Base-by-base conservation (phyloP, 2,329 filamentous ascomycete species). In the Xylaria sp. region DNA sequence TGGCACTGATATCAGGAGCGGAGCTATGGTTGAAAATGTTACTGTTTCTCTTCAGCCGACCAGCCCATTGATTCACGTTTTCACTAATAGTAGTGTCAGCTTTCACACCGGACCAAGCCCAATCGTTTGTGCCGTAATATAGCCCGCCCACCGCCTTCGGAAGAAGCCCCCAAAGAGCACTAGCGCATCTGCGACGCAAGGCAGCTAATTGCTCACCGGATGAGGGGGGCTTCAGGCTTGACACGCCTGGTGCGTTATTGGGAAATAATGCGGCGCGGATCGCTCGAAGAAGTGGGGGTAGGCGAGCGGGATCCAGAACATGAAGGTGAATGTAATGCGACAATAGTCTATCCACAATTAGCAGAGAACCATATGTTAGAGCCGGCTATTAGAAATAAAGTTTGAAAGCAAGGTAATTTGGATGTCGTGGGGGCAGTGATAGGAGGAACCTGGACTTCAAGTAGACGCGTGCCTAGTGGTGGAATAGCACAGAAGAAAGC, bases 211-310 rank as follows among this genome's bases (percentile, higher is more conserved):
- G 87, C 75, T 88, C 84, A 64, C 89, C 85, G 71, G 86, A 86
- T 58, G 85, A 84, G 68, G 90, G 89, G 61, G 91, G 86, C 62
- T 86, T 82, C 73, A 90, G 82, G 69, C 87, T 86, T 75, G 90
- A 84, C 73, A 89, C 87, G 68, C 90, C 91, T 70, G 91, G 90
- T 75, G 88, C 85, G 81, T 97, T 97, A 81, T 93, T 92, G 74
- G 96, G 95, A 79, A 98, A 98, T 65, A 98, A 84, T 70, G 92
- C 88, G 76, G 88, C 89, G 78, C 96, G 92, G 76, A 92, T 86
- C 74, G 89, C 87, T 78, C 89, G 88, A 76, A 95, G 87, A 74
- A 93, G 81, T 78, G 85, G 84, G 78, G 92, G 89, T 65, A 94
- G 84, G 74, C 88, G 85, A 70, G 86, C 85, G 74, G 90, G 85